These are phyloP conservation scores for Acanthochlamys bracteata DNA, from an alignment of 106 monocot genomes.

Conservation along the genomic window DNA sequence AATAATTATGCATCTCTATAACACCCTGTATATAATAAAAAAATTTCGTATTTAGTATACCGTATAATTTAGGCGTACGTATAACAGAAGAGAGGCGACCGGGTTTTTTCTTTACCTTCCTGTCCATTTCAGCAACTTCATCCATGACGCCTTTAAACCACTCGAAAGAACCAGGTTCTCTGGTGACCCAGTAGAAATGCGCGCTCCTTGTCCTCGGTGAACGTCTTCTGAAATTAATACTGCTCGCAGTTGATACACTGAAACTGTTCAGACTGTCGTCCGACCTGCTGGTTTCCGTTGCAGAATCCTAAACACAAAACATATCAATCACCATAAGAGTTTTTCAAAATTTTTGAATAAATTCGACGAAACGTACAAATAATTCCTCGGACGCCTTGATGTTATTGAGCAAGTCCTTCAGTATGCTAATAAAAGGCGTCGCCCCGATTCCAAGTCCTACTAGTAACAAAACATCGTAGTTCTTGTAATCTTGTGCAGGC, in stretches of 20 bases:
- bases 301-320: slow-evolving; percentile 30
- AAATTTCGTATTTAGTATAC: too few relatives aligned
- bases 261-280: slow-evolving; percentile 49
- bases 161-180: slow-evolving; percentile 76
- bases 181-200: slow-evolving; percentile 87
- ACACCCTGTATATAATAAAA: slow-evolving; percentile 46
- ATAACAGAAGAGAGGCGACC: too few relatives aligned
- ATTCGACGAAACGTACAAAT: slow-evolving; percentile 15
- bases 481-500: slow-evolving; percentile 77
- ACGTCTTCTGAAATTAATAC: slow-evolving; percentile 38
- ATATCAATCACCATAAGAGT: not conserved
- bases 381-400: slow-evolving; percentile 55
- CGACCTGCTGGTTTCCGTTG: slow-evolving; percentile 51
- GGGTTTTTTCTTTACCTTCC: slow-evolving; percentile 63
- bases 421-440: slow-evolving; percentile 86
- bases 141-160: slow-evolving; percentile 98
- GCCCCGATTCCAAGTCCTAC: slow-evolving; percentile 92
- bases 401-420: slow-evolving; percentile 75
- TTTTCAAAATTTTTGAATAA: not conserved
- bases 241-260: slow-evolving; percentile 21
- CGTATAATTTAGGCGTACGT: too few relatives aligned
- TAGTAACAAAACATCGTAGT: slow-evolving; percentile 79
- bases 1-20: slow-evolving; percentile 87
- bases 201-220: slow-evolving; percentile 53
- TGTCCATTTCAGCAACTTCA: slow-evolving; percentile 87